Evolutionary conservation across 345 rosid species (phyloP).

Genomic region (Stellera chamaejasme): DNA sequence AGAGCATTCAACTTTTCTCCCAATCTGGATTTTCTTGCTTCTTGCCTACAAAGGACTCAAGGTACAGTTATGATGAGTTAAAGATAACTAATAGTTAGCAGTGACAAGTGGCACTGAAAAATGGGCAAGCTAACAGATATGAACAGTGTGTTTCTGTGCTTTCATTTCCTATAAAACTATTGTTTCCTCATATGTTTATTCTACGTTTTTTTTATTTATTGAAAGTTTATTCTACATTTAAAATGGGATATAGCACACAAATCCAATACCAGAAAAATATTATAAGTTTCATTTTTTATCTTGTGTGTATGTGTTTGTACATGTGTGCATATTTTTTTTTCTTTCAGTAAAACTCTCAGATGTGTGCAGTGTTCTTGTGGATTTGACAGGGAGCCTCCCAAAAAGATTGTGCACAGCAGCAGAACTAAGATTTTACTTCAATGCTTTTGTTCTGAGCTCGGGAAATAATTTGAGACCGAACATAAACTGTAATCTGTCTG

Average conservation of each 20-base stretch:
- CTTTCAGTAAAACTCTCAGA: not conserved
- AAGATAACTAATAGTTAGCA: too few species aligned
- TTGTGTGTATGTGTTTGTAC: not conserved
- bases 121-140: too few species aligned
- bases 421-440: slow-evolving; percentile 67
- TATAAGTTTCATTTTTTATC: too few species aligned
- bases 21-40: slow-evolving; percentile 56
- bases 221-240: not conserved
- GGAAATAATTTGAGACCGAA: slow-evolving; percentile 45
- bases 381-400: slow-evolving; percentile 40
- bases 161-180: not conserved
- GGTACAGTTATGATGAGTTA: slow-evolving; percentile 28
- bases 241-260: too few species aligned
- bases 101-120: too few species aligned
- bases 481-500: slow-evolving; percentile 69
- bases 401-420: slow-evolving; percentile 67
- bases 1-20: slow-evolving; percentile 74
- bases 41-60: slow-evolving; percentile 47
- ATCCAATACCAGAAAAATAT: too few species aligned
- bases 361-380: slow-evolving; percentile 5
- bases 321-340: slow-evolving; percentile 1
- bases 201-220: too few species aligned
- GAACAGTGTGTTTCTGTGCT: not conserved
- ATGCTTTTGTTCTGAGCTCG: slow-evolving; percentile 35
- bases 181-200: too few species aligned